These are phyloP conservation scores for Pseudozyma flocculosa DNA, from an alignment of 1,284 basidiomycete species.

Conservation along the genomic window DNA sequence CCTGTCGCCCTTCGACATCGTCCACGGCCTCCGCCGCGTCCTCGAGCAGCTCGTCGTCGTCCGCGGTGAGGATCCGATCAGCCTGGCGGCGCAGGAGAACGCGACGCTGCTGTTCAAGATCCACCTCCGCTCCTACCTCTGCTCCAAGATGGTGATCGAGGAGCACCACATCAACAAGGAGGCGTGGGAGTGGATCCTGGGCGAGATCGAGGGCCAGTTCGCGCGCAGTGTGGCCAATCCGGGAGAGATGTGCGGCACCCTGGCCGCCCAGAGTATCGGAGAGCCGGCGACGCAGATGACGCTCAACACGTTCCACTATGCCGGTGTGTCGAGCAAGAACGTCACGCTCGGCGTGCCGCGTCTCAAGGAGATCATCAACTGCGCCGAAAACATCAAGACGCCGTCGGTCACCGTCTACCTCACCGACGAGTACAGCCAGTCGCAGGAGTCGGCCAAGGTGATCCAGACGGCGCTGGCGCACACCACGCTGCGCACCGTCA, in stretches of 20 bases:
- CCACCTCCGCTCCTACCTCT: conserved; percentile 58
- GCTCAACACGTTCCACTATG: conserved; percentile 97
- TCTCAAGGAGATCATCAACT: conserved; percentile 98
- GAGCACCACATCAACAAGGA: conserved; percentile 60
- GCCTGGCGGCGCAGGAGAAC: conserved; percentile 80
- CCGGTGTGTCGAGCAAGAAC: conserved; percentile 96
- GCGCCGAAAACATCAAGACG: conserved; percentile 97
- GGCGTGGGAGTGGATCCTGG: conserved; percentile 96
- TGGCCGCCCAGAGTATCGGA: conserved; percentile 97
- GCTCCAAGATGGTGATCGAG: conserved; percentile 56
- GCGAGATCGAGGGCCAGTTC: conserved; percentile 75
- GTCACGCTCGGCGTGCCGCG: conserved; percentile 99
- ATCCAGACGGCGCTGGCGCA: conserved; percentile 91
- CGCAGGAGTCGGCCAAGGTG: conserved; percentile 69
- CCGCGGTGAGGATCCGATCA: conserved; percentile 69
- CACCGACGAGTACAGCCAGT: conserved; percentile 55
- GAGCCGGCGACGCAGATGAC: conserved; percentile 99
- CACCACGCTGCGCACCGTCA: conserved; percentile 91
- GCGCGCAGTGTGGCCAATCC: conserved; percentile 86
- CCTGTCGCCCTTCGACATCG: conserved; percentile 82
- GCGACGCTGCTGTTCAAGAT: conserved; percentile 90
- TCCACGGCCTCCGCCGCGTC: conserved; percentile 67
- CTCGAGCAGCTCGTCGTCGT: conserved; percentile 65
- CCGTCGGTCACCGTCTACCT: conserved; percentile 88
- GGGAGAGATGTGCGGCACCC: conserved; percentile 98